Evolutionary conservation across 352 stramenopile genomes (phyloP), one percentile per base, ranked within the genome.

Genomic region (Phytophthora pisi): DNA sequence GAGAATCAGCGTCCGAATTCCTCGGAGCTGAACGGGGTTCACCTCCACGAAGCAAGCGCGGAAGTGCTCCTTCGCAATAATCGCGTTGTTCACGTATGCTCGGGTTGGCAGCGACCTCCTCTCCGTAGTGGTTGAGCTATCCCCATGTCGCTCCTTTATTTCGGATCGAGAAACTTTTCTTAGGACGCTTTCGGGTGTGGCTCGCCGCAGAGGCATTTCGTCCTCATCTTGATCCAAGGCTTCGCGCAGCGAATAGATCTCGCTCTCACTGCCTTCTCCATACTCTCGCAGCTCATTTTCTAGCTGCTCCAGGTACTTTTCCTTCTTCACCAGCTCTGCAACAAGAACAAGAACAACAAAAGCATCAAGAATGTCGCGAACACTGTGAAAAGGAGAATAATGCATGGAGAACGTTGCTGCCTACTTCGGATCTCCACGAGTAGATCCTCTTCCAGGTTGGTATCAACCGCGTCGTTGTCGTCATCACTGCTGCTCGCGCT

Each of bases 291-390:
- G 28, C 49, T 75, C 26, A 43, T 66, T 49, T 55, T 75, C 46
- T 23, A 76, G 34, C 5, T 74, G 63, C 31, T 64, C 49, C 46
- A 79, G 7, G 16, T 68, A 74, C 45, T 66, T 69, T 43, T 78
- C 71, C 56, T 78, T 78, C 60, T 69, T 72, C 24, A 74, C 68
- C 5, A 74, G 50, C 28, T 64, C 64, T 77, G 18, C 34, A 18
- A 61, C 57, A 23, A 58, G 43, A 23, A 28, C 16, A 50, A 50
- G 10, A n/a, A 20, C 1, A 6, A 15, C 43, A 50, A 23, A 15
- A 24, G 10, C 5, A 43, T 18, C 10, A 3, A 24, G 20, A 50
- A 50, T 15, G 43, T 38, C 31, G 13, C 8, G 31, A 38, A 38
- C 31, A 38, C 31, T 38, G 31, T 13, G 13, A 38, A 1, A 38